phyloP scores from a whole-genome alignment of 768 basidiomycete species.

The Mycena alexandri region DNA sequence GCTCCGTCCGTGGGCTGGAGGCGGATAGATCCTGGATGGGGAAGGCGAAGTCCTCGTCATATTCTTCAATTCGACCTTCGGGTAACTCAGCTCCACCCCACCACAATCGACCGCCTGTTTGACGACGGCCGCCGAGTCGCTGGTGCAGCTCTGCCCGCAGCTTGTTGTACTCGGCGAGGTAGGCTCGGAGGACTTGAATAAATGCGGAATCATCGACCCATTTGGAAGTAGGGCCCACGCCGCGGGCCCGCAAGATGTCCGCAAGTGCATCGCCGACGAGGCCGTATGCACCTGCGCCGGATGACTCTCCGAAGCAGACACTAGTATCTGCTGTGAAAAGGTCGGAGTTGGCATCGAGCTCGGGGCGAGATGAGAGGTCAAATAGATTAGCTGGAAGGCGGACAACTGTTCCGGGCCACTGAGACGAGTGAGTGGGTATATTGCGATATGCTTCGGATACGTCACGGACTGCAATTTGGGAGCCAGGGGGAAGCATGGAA shows the following conservation, averaged over 20 bases:
- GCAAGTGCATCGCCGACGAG: conserved; percentile 27
- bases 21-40: conserved; percentile 35
- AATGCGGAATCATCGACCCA: conserved; percentile 36
- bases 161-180: conserved; percentile 25
- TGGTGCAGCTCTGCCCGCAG: background rate
- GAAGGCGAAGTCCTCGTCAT: conserved; percentile 38
- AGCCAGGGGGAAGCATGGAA: conserved; percentile 48
- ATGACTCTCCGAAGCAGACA: conserved; percentile 28
- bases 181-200: conserved; percentile 6
- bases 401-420: conserved; percentile 49
- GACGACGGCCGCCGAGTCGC: conserved; percentile 3
- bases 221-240: conserved; percentile 32
- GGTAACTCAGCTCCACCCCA: conserved; percentile 33
- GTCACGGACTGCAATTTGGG: conserved; percentile 47
- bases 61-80: conserved; percentile 37
- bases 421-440: conserved; percentile 42
- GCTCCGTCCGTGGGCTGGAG: conserved; percentile 2
- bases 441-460: conserved; percentile 50
- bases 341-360: conserved; percentile 14
- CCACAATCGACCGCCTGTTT: conserved; percentile 38
- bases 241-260: conserved; percentile 26
- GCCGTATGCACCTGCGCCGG: conserved; percentile 31
- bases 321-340: conserved; percentile 24
- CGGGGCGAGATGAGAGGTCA: conserved; percentile 11
- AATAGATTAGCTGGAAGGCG: conserved; percentile 29